A percentile compares a stretch with the other conserved stretches of the same genome.
Evolutionary conservation across 495 filamentous ascomycete species (phyloP).

Genomic region (Hypomontagnella submonticulosa): DNA sequence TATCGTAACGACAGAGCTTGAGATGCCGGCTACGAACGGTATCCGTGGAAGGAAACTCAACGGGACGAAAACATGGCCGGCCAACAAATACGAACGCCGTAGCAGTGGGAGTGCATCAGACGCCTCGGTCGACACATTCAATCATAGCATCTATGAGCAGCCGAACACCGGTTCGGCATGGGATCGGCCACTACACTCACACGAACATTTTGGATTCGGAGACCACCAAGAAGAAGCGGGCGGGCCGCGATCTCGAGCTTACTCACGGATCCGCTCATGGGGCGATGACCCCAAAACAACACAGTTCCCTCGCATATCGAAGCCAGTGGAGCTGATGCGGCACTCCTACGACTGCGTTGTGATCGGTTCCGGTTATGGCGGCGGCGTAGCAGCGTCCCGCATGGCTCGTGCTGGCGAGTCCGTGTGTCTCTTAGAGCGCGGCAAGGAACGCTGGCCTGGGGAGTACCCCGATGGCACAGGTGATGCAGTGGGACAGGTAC

Average conservation of each 20-base stretch:
- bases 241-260: conserved; percentile 52
- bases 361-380: conserved; percentile 75
- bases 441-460: conserved; percentile 72
- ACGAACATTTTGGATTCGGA: not conserved
- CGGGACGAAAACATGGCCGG: conserved; percentile 19
- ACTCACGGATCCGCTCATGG: conserved; percentile 53
- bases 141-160: conserved; percentile 11
- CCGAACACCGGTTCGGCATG: conserved; percentile 13
- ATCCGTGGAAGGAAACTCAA: conserved; percentile 9
- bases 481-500: conserved; percentile 62
- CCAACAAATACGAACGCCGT: conserved; percentile 9
- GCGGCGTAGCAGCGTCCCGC: conserved; percentile 71
- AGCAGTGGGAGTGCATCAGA: conserved; percentile 26
- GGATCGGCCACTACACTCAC: conserved; percentile 7
- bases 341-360: conserved; percentile 72
- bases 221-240: conserved; percentile 43
- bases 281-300: conserved; percentile 53
- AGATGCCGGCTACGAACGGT: conserved; percentile 19
- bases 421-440: conserved; percentile 72
- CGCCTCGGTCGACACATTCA: conserved; percentile 23
- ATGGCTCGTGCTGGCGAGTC: conserved; percentile 70
- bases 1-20: not conserved
- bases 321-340: conserved; percentile 66
- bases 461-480: conserved; percentile 64
- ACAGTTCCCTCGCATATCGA: conserved; percentile 64